Percentiles rank a stretch among this genome's conserved stretches.
Conservation (phyloP, 2,329 filamentous ascomycete species). For the Pyrenophora tritici-repentis region DNA sequence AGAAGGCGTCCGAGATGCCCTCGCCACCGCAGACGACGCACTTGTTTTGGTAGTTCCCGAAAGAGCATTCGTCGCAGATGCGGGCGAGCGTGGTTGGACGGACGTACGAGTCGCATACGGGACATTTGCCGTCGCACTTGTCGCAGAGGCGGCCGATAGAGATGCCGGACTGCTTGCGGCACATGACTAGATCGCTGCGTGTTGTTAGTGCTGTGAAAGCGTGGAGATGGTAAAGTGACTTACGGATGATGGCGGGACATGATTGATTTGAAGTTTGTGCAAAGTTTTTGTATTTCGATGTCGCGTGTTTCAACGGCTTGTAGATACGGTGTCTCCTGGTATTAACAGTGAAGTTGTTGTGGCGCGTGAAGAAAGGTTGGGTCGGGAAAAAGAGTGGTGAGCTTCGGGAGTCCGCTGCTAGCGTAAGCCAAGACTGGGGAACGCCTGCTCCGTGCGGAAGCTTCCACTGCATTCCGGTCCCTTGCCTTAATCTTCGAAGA, state of each 20-base stretch:
- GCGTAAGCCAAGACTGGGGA: conserved; percentile 13
- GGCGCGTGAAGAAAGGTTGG: conserved; percentile 16
- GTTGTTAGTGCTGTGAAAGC: conserved; percentile 12
- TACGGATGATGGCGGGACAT: conserved; percentile 96
- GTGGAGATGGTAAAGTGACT: conserved; percentile 44
- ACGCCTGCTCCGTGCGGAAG: conserved; percentile 34
- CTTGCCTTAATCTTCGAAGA: not conserved
- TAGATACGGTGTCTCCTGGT: not conserved
- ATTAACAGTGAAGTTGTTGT: not conserved
- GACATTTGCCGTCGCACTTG: conserved; percentile 99
- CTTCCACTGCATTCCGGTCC: conserved; percentile 21
- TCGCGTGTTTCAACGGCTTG: not conserved
- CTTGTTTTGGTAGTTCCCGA: conserved; percentile 99
- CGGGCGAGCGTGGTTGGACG: conserved; percentile 95
- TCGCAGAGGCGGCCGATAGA: conserved; percentile 98
- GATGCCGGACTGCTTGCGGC: conserved; percentile 97
- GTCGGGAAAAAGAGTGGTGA: conserved; percentile 15
- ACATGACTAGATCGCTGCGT: conserved; percentile 92
- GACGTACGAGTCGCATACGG: conserved; percentile 98
- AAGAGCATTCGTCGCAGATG: conserved; percentile 99
- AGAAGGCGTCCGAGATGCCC: conserved; percentile 97
- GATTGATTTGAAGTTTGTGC: conserved; percentile 28
- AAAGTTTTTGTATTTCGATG: not conserved
- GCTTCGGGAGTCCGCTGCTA: conserved; percentile 17
- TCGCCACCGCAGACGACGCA: conserved; percentile 98